Conservation (phyloP, 129 eudicot species). For the Tagetes erecta region DNA sequence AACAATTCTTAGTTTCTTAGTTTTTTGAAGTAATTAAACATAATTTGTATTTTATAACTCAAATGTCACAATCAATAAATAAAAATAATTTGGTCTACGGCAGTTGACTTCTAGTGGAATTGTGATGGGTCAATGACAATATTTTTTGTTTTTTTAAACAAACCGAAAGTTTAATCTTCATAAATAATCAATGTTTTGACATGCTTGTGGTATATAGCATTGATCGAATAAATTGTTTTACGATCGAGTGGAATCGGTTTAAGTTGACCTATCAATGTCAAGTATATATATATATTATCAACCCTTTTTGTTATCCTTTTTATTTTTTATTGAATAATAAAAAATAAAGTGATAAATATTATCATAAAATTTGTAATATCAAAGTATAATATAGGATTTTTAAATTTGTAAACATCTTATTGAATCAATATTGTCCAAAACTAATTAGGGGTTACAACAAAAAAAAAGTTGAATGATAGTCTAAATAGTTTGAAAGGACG, state of each 20-base stretch:
- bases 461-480: too few relatives aligned
- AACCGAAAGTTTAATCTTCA: conserved; percentile 1
- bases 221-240: not conserved
- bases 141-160: not conserved
- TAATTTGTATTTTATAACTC: conserved; percentile 1
- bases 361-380: not conserved
- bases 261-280: not conserved
- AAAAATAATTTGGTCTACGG: not conserved
- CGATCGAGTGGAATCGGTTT: not conserved
- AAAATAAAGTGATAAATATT: not conserved
- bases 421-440: too few relatives aligned
- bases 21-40: not conserved
- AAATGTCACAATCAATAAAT: conserved; percentile 11
- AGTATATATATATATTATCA: not conserved
- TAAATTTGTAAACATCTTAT: too few relatives aligned
- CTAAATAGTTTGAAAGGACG: too few relatives aligned
- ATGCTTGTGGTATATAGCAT: not conserved
- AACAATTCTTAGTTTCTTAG: too few relatives aligned
- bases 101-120: conserved; percentile 7
- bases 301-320: not conserved
- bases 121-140: conserved; percentile 18
- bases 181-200: conserved; percentile 7
- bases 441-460: too few relatives aligned
- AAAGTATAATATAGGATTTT: not conserved
- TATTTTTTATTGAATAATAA: not conserved